Evolutionary conservation across 2,329 filamentous ascomycete genomes (phyloP), one percentile per base, ranked within the genome.

Genomic region (Cladorrhinum sp.): DNA sequence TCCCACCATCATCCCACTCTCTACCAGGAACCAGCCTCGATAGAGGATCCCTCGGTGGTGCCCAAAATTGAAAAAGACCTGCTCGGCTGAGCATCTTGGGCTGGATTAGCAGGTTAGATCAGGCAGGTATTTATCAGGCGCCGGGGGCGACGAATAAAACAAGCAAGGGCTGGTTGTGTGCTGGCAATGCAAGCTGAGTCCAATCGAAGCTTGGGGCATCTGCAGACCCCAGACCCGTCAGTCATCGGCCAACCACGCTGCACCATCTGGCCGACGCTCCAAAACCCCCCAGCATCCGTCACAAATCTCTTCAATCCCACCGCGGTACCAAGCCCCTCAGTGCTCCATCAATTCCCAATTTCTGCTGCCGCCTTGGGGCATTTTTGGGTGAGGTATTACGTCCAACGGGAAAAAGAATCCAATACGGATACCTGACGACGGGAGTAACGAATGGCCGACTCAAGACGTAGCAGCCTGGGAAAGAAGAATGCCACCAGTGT

Each of bases 361-460:
- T 26, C 59, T 58, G 26, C 61, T 46, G 59, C 60, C 51, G 58
- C 39, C 60, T 58, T 60, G 60, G 60, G 57, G 16, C 33, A 36
- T 36, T 36, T 36, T 36, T 36, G 57, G 46, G 33, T 26, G 49
- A 30, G 49, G 30, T 39, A 23, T 23, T 30, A 46, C 16, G 18
- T 52, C 48, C 55, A 60, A 51, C 48, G 55, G 49, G 14, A 55
- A 33, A 55, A 30, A 20, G 24, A 51, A 51, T 28, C 26, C 26
- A 28, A 28, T 28, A 28, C 26, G 26, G 26, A 28, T 24, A 51
- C 21, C 49, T 21, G 20, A 51, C 33, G 49, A 33, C 26, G 26
- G 39, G 28, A 55, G 62, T 62, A 65, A 68, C 69, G 70, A 72
- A 74, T 74, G 70, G 71, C 71, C 61, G 63, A 60, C 56, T 61